Base-by-base conservation (phyloP, 2,329 filamentous ascomycete genomes). In the Cordyceps javanica region DNA sequence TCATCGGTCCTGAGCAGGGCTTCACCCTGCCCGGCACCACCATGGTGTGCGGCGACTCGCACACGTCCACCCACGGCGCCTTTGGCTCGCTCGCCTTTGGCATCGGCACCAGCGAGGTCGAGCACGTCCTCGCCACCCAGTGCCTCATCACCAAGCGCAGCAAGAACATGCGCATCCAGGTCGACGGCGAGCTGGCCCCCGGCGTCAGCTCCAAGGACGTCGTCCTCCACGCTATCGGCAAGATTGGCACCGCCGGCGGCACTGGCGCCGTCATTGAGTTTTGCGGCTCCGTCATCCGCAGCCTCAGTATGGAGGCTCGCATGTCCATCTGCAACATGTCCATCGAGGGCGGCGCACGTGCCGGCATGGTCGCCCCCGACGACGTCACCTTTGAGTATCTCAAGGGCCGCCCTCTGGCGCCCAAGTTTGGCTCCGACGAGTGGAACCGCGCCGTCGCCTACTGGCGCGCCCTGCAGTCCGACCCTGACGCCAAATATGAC, bases 311-410 rank as follows among this genome's bases (percentile, higher is more conserved):
- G 84, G 94, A 97, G 75, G 94, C 93, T 44, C 86, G 94, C 65
- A 97, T 99, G 94, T 97, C 92, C 62, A 96, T 99, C 72, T 97
- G 94, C 80, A 99, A 99, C 79, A 97, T 97, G 94, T 91, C 92
- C 14, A 97, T 97, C 65, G 94, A 99, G 79, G 94, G 82, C 65
- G 94, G 94, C 74, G 94, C 94, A 49, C 84, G 94, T 75, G 93
- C 93, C 60, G 94, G 94, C 64, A 96, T 99, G 91, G 87, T 99
- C 60, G 94, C 94, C 10, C 94, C 94, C 5, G 94, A 99, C 68
- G 88, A 97, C 69, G 89, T 80, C 59, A 97, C 94, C 28, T 96
- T 96, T 66, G 90, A 96, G 64, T 99, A 97, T 71, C 88, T 99
- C 67, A 94, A 94, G 79, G 90, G 88, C 66, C 86, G 88, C 62